phyloP scores from a whole-genome alignment of 2,329 filamentous ascomycete species.

The Sclerotinia nivalis region DNA sequence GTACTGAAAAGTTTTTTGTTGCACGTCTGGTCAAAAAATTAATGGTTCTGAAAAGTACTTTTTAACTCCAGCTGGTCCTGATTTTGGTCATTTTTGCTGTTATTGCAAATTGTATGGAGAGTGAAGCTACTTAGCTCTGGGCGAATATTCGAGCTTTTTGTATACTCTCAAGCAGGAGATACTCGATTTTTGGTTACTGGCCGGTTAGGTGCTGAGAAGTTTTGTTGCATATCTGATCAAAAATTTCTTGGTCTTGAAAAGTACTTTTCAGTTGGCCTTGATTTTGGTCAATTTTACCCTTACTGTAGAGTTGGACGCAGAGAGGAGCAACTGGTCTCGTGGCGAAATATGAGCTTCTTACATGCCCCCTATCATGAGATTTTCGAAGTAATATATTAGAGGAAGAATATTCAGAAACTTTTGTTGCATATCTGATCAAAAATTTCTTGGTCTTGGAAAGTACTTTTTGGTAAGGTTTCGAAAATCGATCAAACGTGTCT shows the following conservation, averaged over 20 bases:
- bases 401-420: background rate
- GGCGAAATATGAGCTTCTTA: background rate
- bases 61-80: background rate
- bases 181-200: too few relatives aligned
- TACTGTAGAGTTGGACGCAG: background rate
- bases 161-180: too few relatives aligned
- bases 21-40: background rate
- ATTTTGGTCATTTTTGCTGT: too few relatives aligned
- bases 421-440: background rate
- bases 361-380: rapidly evolving
- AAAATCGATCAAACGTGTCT: background rate
- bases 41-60: background rate
- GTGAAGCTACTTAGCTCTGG: too few relatives aligned
- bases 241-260: background rate
- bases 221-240: background rate
- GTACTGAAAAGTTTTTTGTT: background rate
- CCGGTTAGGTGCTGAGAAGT: background rate
- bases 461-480: background rate
- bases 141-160: too few relatives aligned
- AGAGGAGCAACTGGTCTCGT: background rate
- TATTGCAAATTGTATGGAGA: too few relatives aligned
- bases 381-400: background rate
- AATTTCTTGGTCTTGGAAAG: background rate
- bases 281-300: background rate
- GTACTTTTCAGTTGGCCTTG: background rate